phyloP scores from a whole-genome alignment of 805 yeast genomes.

The Pichia cephalocereana region DNA sequence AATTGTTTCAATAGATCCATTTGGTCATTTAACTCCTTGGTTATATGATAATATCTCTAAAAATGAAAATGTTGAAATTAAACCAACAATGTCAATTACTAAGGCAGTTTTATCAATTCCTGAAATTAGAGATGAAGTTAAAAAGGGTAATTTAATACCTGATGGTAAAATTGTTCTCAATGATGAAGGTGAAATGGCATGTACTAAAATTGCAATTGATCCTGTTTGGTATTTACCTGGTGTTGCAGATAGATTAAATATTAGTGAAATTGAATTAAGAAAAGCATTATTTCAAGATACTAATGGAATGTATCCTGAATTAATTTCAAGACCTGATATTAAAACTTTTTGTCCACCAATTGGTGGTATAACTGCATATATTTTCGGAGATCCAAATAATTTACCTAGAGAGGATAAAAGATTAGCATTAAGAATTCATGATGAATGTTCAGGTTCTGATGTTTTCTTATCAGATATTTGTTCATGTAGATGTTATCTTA shows the following conservation, averaged over 20 bases:
- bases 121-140: constrained; percentile 50
- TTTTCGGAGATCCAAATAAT: constrained; percentile 51
- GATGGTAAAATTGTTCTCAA: constrained; percentile 57
- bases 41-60: constrained; percentile 35
- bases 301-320: constrained; percentile 64
- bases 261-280: constrained; percentile 47
- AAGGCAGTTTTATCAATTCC: constrained; percentile 55
- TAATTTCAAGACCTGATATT: constrained; percentile 58
- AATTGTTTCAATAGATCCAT: constrained; percentile 58
- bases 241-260: constrained; percentile 53
- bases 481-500: constrained; percentile 60
- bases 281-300: constrained; percentile 58
- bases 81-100: constrained; percentile 59
- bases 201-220: constrained; percentile 57
- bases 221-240: constrained; percentile 69
- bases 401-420: constrained; percentile 42
- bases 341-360: constrained; percentile 61
- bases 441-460: constrained; percentile 64
- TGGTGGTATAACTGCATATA: constrained; percentile 59
- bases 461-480: constrained; percentile 63
- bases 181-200: constrained; percentile 50
- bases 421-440: constrained; percentile 55
- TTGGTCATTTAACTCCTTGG: constrained; percentile 61
- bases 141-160: constrained; percentile 41
- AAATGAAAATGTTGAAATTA: constrained; percentile 43